phyloP scores from a whole-genome alignment of 2,329 filamentous ascomycete species.

The Fusarium sp. region DNA sequence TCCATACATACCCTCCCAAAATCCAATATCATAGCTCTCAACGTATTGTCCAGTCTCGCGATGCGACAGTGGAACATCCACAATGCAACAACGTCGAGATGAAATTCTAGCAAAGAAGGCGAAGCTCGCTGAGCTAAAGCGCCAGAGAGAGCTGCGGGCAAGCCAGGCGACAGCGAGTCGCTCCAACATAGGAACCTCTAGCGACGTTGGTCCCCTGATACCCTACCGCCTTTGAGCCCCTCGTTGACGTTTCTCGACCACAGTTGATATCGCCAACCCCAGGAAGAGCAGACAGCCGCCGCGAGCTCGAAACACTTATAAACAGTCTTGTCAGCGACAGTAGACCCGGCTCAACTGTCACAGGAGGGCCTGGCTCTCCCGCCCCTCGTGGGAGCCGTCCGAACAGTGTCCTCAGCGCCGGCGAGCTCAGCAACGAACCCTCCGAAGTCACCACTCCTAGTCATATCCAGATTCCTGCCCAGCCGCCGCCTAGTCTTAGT shows the following conservation, averaged over 20 bases:
- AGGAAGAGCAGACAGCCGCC: slow-evolving; percentile 73
- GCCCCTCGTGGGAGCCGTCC: slow-evolving; percentile 78
- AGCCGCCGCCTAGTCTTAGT: slow-evolving; percentile 73
- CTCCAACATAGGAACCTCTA: slow-evolving; percentile 73
- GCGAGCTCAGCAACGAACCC: slow-evolving; percentile 81
- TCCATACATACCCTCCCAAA: slow-evolving; percentile 4
- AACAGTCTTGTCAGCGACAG: slow-evolving; percentile 84
- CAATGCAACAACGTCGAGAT: slow-evolving; percentile 85
- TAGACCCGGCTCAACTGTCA: slow-evolving; percentile 74
- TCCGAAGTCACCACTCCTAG: slow-evolving; percentile 68
- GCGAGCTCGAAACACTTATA: slow-evolving; percentile 87
- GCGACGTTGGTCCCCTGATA: slow-evolving; percentile 70
- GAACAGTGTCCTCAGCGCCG: slow-evolving; percentile 85
- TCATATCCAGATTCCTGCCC: slow-evolving; percentile 55
- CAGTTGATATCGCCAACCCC: slow-evolving; percentile 75
- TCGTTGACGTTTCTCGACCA: slow-evolving; percentile 19
- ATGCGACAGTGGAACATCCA: slow-evolving; percentile 60
- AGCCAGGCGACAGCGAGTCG: slow-evolving; percentile 78
- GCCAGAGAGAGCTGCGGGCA: slow-evolving; percentile 85
- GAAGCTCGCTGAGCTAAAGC: slow-evolving; percentile 95
- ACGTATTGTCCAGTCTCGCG: slow-evolving; percentile 50
- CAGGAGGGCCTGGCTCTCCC: slow-evolving; percentile 73
- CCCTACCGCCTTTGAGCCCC: slow-evolving; percentile 25
- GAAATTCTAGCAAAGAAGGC: slow-evolving; percentile 97
- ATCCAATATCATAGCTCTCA: slow-evolving; percentile 34